phyloP scores from a whole-genome alignment of 2,329 filamentous ascomycete species.

The Talaromyces marneffei region DNA sequence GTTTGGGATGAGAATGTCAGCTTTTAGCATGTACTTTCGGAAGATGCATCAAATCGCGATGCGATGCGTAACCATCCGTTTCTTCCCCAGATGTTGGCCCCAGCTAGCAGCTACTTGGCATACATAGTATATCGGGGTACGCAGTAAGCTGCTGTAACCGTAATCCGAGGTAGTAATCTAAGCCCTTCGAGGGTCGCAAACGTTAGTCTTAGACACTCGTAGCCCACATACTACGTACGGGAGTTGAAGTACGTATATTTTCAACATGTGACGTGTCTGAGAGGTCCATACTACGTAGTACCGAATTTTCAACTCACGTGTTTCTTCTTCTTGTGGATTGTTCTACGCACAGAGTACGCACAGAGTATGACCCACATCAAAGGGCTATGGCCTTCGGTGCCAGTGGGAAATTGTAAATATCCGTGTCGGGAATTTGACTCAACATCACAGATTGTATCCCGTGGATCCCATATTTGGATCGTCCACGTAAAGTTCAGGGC shows the following conservation, averaged over 20 bases:
- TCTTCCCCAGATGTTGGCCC: neutral
- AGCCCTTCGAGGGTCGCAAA: no score
- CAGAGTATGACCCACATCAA: neutral
- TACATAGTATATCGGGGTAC: neutral
- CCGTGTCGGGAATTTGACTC: neutral
- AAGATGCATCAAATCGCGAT: no score
- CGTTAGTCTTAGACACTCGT: no score
- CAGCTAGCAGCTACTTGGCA: neutral
- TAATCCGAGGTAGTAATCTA: neutral
- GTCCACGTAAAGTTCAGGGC: neutral
- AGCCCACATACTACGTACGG: no score
- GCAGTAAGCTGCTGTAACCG: constrained; percentile 1
- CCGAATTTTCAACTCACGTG: neutral
- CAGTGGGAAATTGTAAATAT: neutral
- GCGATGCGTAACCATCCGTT: neutral
- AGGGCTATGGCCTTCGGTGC: neutral
- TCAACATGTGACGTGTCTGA: neutral
- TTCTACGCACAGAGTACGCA: neutral
- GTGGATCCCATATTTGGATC: neutral
- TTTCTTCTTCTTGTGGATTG: neutral
- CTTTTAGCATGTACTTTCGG: neutral
- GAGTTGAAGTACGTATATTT: neutral
- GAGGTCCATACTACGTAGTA: neutral
- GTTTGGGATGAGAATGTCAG: neutral
- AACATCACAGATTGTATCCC: neutral